Base-by-base conservation (phyloP, 2,329 filamentous ascomycete species). In the Harringtonia lauricola region DNA sequence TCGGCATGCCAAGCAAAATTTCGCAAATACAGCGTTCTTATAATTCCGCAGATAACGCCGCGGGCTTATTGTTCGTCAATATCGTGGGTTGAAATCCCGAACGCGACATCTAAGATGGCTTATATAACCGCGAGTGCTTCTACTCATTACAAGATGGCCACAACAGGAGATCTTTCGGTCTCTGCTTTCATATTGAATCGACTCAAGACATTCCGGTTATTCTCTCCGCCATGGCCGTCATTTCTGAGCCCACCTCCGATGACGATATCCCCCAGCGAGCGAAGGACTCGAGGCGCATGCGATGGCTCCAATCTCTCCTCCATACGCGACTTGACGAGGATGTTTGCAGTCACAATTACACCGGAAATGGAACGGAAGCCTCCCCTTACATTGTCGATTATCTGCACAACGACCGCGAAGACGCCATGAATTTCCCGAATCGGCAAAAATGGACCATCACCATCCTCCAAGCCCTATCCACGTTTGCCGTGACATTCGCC, bases 311-410 rank as follows among this genome's bases (percentile, higher is more conserved):
- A 15, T 34, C 14, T 14, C 24, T 34, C 17, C 13, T 34, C 14
- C 14, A 14, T 14, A 34, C 31, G 31, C 31, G 13, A 34, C 31
- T 34, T 7, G 13, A 15, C 31, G 31, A 34, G 14, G 67, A 70
- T 41, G 71, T 81, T 9, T 59, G 79, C 38, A 63, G 72, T 43
- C 66, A 75, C 58, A 59, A 62, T 2, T 83, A 82, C 52, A 54
- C 59, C n/a, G 79, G 79, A 18, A 59, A 68, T 14, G 83, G 83
- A 46, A 86, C 81, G 3, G 56, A 67, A 13, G 74, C 81, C 34
- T 74, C 81, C 30, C 83, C 83, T 1, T 86, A 74, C 50, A 61
- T 77, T 26, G 80, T 86, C 51, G 73, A 77, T 46, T 87, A 80
- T 63, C 71, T 84, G n/a, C 60, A 14, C 18, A 8, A 78, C 41